Conservation (phyloP, 2,329 filamentous ascomycete species). For the Calonectria honghensis region DNA sequence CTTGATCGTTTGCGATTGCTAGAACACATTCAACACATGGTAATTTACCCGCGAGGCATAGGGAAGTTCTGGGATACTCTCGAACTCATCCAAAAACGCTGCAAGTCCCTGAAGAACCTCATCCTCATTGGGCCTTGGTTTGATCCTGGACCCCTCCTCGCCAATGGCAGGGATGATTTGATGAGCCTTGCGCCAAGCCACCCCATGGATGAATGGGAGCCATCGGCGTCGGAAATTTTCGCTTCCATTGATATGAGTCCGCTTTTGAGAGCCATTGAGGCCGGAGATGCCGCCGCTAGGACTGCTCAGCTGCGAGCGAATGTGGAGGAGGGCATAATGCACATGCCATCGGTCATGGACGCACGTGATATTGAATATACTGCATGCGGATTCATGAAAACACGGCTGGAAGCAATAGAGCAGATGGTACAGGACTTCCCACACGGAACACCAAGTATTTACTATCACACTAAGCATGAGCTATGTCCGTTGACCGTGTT, state of each 20-base stretch:
- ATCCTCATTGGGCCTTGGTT: constrained; percentile 19
- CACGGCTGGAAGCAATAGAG: background rate
- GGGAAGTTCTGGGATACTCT: constrained; percentile 1
- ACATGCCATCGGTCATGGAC: background rate
- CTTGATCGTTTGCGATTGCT: background rate
- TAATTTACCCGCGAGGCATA: background rate
- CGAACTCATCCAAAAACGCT: background rate
- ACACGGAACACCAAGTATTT: background rate
- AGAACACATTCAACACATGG: constrained; percentile 15
- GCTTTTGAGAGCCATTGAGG: background rate
- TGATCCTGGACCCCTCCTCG: background rate
- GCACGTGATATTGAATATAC: background rate
- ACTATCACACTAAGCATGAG: constrained; percentile 10
- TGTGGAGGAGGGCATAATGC: background rate
- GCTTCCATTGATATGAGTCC: background rate
- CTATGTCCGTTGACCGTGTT: background rate
- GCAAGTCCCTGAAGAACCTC: constrained; percentile 1
- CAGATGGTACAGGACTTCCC: background rate
- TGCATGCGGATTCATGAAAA: background rate
- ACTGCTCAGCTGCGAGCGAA: background rate
- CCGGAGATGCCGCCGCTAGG: background rate
- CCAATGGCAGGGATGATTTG: background rate
- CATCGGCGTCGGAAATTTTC: background rate
- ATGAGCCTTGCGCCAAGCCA: background rate
- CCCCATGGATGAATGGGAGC: background rate